These are phyloP conservation scores for Coniochaeta sp. DNA, from an alignment of 2,329 filamentous ascomycete species.

Conservation along the genomic window DNA sequence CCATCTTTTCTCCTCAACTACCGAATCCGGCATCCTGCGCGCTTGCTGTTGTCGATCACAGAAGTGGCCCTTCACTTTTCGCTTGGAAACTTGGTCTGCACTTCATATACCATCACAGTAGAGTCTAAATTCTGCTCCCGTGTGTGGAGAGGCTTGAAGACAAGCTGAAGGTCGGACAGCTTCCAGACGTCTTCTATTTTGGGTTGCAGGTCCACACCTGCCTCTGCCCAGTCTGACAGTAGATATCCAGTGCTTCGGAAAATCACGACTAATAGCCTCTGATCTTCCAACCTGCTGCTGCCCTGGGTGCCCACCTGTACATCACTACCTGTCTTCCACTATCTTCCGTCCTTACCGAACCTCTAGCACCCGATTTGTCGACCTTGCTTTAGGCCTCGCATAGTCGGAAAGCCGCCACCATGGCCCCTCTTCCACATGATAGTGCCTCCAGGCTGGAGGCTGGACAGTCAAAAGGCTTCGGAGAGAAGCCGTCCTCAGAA, in stretches of 20 bases:
- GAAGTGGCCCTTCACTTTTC: neutral
- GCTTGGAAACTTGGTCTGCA: neutral
- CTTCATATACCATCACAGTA: neutral
- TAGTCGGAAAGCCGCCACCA: neutral
- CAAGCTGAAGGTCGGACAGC: neutral
- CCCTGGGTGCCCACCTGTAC: neutral
- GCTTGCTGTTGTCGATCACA: neutral
- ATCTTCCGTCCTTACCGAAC: neutral
- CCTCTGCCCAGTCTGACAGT: neutral
- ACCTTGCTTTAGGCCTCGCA: neutral
- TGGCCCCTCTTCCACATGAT: conserved; percentile 1
- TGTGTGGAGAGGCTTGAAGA: neutral
- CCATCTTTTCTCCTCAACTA: neutral
- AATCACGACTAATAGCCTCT: neutral
- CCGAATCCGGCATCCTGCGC: neutral
- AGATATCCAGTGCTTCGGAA: neutral
- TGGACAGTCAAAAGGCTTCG: neutral
- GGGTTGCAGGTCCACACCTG: neutral
- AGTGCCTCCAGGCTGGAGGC: neutral
- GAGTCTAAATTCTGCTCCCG: neutral
- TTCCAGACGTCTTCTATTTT: neutral
- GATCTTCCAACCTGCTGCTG: neutral
- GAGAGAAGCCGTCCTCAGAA: neutral
- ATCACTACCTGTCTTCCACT: neutral
- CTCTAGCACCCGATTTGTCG: neutral